Percentiles rank a stretch among this genome's conserved stretches.
phyloP scores from a whole-genome alignment of 2,329 filamentous ascomycete species.

The Aspergillus fumigatus region DNA sequence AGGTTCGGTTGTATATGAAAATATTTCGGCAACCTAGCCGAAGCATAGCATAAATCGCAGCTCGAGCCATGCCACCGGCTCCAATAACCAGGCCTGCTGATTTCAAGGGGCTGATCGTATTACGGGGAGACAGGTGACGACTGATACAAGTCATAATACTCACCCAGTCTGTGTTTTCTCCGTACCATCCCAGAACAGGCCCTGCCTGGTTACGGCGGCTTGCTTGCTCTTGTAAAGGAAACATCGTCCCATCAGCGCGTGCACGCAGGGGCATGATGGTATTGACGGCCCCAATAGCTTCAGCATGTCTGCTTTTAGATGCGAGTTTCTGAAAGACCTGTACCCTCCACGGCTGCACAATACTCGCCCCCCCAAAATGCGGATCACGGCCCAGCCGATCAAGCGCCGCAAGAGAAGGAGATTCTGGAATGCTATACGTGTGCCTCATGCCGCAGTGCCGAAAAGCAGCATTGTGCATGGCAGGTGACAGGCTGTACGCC shows the following conservation, averaged over 20 bases:
- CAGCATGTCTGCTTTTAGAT: slow-evolving; percentile 39
- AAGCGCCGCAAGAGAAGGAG: slow-evolving; percentile 33
- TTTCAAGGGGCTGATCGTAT: slow-evolving; percentile 49
- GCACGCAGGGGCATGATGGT: slow-evolving; percentile 42
- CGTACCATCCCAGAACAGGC: slow-evolving; percentile 39
- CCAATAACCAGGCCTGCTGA: slow-evolving; percentile 53
- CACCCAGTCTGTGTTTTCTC: slow-evolving; percentile 44
- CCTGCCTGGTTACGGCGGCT: slow-evolving; percentile 40
- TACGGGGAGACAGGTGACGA: slow-evolving; percentile 43
- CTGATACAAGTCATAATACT: slow-evolving; percentile 40
- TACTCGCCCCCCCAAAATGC: slow-evolving; percentile 39
- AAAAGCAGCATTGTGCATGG: slow-evolving; percentile 42
- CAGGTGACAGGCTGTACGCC: slow-evolving; percentile 39
- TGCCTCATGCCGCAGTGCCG: slow-evolving; percentile 38
- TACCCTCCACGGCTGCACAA: slow-evolving; percentile 43
- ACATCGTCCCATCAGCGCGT: slow-evolving; percentile 31
- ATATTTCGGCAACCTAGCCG: slow-evolving; percentile 73
- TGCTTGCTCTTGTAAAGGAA: slow-evolving; percentile 36
- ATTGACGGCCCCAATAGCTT: slow-evolving; percentile 44
- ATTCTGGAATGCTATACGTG: slow-evolving; percentile 36
- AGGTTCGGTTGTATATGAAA: slow-evolving; percentile 68
- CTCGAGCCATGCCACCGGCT: slow-evolving; percentile 71
- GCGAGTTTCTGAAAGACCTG: slow-evolving; percentile 34
- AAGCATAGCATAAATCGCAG: slow-evolving; percentile 72
- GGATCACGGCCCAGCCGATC: slow-evolving; percentile 35